Conservation (phyloP, 2,329 filamentous ascomycete genomes). For the Trichophyton benhamiae region DNA sequence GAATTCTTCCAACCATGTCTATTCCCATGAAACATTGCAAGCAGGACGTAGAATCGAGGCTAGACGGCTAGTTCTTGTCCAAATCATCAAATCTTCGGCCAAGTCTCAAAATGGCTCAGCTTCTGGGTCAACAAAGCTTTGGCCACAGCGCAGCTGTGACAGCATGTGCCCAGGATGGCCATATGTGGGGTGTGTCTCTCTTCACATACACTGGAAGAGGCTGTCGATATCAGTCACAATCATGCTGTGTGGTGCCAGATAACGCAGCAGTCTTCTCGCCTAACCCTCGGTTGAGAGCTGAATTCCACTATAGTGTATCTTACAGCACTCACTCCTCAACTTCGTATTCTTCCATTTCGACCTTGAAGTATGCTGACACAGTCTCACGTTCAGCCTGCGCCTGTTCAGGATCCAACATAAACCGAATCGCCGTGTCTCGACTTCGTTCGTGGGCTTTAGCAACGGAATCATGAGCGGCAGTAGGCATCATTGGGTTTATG, state of each 20-base stretch:
- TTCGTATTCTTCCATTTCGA: slow-evolving; percentile 59
- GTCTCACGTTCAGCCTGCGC: slow-evolving; percentile 58
- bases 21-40: background rate
- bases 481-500: slow-evolving; percentile 33
- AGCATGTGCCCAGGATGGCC: no score
- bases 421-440: slow-evolving; percentile 66
- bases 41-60: no score
- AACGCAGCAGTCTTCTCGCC: no score
- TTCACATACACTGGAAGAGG: background rate
- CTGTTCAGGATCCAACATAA: slow-evolving; percentile 71
- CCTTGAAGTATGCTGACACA: slow-evolving; percentile 56
- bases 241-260: background rate
- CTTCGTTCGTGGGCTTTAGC: slow-evolving; percentile 34
- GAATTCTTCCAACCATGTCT: background rate
- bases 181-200: no score
- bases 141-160: no score
- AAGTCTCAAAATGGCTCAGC: no score
- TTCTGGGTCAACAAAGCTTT: no score
- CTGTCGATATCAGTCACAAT: background rate
- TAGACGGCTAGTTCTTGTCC: no score
- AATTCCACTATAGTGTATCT: background rate
- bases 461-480: slow-evolving; percentile 34
- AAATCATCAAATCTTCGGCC: no score
- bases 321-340: slow-evolving; percentile 23
- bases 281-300: background rate